Conservation (phyloP, 305 asterid genomes). For the Rubia occidens region DNA sequence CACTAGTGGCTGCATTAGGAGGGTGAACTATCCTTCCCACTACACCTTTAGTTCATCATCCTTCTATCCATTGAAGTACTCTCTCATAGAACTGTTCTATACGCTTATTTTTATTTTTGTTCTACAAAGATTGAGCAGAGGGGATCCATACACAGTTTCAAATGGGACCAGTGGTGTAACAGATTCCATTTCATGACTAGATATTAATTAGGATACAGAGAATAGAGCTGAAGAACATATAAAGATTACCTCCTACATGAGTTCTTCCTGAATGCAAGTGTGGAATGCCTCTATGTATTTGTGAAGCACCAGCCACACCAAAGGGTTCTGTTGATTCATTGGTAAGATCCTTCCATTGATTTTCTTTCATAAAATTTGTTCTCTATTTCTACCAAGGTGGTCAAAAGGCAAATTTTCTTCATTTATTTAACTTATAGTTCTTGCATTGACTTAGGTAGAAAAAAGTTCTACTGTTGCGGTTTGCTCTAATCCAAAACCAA, state of each 20-base stretch:
- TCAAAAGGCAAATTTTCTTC: constrained; percentile 22
- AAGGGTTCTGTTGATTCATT: constrained; percentile 35
- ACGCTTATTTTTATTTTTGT: constrained; percentile 10
- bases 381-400: constrained; percentile 26
- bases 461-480: constrained; percentile 26
- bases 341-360: constrained; percentile 29
- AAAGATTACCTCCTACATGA: constrained; percentile 28
- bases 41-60: neutral
- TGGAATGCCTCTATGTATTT: constrained; percentile 97
- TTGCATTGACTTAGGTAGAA: constrained; percentile 24
- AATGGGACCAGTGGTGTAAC: constrained; percentile 42
- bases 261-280: constrained; percentile 68
- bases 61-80: neutral
- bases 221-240: constrained; percentile 32
- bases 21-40: neutral
- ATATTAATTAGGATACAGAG: constrained; percentile 37
- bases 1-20: constrained; percentile 5
- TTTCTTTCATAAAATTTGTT: neutral
- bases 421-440: neutral
- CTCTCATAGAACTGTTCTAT: neutral
- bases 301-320: constrained; percentile 72
- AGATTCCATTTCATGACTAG: constrained; percentile 64
- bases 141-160: constrained; percentile 41
- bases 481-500: constrained; percentile 46
- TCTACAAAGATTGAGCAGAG: constrained; percentile 38